Evolutionary conservation across 495 filamentous ascomycete species (phyloP), one percentile per base, ranked within the genome.

Genomic region (Entonaema liquescens): DNA sequence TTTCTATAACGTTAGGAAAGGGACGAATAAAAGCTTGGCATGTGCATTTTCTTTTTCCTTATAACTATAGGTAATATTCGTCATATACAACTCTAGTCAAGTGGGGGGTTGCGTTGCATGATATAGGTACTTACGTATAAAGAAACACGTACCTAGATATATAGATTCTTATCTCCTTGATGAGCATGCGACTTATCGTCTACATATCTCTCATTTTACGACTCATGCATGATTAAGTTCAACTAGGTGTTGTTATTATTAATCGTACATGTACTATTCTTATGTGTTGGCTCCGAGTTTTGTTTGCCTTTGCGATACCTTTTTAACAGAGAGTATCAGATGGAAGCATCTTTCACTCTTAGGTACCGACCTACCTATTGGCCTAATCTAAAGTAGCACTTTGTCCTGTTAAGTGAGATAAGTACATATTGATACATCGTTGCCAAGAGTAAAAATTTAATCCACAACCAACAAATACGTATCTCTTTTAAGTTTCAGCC

Each of bases 401-500:
- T 33, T 2, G n/a, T n/a, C n/a, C n/a, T n/a, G n/a, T 33, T 2
- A 6, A 33, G 11, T 33, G 5, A 33, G 6, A 7, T 3, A 47
- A 23, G 8, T 47, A 23, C 42, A n/a, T n/a, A n/a, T n/a, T 23
- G 19, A 0, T 56, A 56, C 29, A 9, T 35, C n/a, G 3, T 9
- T 2, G 9, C 15, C n/a, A 33, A 36, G 17, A 8, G 17, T 35
- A 12, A 36, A 29, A 1, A 6, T 33, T 56, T 17, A 31, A 33
- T 56, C 23, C 15, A 21, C 17, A 29, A 28, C n/a, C 17, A n/a
- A 5, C 8, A 9, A 35, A 49, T 67, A 71, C 62, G 59, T 68
- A 65, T 55, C 55, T 12, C 21, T 70, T 59, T 63, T 59, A 67
- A 29, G 63, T 70, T 67, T 66, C 66, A 67, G 67, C 40, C 50